These are phyloP conservation scores for Trichoderma atroviride DNA, from an alignment of 2,329 filamentous ascomycete genomes.

Conservation along the genomic window DNA sequence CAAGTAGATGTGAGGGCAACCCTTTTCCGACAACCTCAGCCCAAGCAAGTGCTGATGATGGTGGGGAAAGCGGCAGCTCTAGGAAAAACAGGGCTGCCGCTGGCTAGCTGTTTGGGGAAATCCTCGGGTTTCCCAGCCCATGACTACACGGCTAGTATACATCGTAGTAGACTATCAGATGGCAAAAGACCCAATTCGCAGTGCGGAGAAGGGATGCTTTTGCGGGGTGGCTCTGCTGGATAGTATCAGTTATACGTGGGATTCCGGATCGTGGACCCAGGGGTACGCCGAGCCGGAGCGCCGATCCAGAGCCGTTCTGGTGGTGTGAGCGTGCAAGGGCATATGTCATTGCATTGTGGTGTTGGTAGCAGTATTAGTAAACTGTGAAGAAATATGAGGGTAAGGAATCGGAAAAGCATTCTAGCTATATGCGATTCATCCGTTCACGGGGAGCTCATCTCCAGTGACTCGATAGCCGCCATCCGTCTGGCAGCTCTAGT, in stretches of 20 bases:
- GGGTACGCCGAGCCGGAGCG: background rate
- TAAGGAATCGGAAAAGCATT: constrained; percentile 13
- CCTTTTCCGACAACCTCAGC: constrained; percentile 10
- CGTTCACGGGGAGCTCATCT: background rate
- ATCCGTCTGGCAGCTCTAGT: background rate
- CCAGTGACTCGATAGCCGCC: background rate
- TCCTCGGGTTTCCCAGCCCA: constrained; percentile 10
- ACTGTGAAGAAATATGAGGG: background rate
- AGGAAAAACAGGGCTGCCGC: constrained; percentile 1
- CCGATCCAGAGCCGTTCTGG: background rate
- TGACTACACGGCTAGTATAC: too few species aligned
- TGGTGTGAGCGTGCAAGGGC: background rate
- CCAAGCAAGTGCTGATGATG: constrained; percentile 34
- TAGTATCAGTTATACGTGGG: background rate
- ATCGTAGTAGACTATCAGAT: background rate
- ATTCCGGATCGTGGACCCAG: background rate
- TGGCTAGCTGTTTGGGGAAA: constrained; percentile 21
- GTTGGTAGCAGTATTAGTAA: background rate
- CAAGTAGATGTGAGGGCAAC: background rate
- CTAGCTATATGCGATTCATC: background rate
- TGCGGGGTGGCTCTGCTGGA: constrained; percentile 6
- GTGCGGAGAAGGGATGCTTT: background rate
- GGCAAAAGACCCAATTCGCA: constrained; percentile 2
- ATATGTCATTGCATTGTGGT: constrained; percentile 1
- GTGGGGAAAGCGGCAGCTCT: constrained; percentile 39